These are phyloP conservation scores for Fusarium sp. DNA, from an alignment of 2,329 filamentous ascomycete species.

Conservation along the genomic window DNA sequence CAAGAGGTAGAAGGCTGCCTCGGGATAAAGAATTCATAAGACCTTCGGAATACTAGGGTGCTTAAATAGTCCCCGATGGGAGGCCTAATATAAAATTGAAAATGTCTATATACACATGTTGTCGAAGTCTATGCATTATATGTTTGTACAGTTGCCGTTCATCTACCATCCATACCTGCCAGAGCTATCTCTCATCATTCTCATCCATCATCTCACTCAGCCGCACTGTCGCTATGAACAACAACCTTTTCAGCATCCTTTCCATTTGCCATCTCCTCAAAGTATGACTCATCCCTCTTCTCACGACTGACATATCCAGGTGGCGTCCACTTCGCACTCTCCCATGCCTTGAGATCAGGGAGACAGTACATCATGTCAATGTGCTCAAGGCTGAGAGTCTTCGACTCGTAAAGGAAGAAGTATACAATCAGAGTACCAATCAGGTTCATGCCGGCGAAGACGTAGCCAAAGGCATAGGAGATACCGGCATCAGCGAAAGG, in stretches of 20 bases:
- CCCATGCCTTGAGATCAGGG: conserved; percentile 68
- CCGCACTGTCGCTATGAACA: conserved; percentile 19
- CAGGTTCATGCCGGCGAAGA: conserved; percentile 74
- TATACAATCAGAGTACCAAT: conserved; percentile 70
- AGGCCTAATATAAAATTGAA: too few species aligned
- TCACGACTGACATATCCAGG: conserved; percentile 57
- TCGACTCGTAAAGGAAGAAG: conserved; percentile 77
- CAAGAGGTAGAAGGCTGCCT: too few species aligned
- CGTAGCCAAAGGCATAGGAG: conserved; percentile 72
- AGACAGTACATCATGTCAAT: conserved; percentile 78
- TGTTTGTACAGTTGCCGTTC: rapidly evolving
- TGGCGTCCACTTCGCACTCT: conserved; percentile 66
- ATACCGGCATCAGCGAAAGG: conserved; percentile 73
- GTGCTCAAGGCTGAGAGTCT: conserved; percentile 74
- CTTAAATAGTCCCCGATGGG: too few species aligned
- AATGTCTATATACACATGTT: neutral
- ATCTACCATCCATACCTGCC: neutral
- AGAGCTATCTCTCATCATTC: rapidly evolving
- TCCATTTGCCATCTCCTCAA: conserved; percentile 35
- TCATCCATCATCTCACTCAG: neutral
- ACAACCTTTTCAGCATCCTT: conserved; percentile 33
- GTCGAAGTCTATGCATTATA: neutral
- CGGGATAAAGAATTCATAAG: neutral
- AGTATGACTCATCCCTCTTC: conserved; percentile 50
- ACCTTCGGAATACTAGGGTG: too few species aligned